phyloP scores from a whole-genome alignment of 805 yeast species.

The Sugiyamaella mastotermitis region DNA sequence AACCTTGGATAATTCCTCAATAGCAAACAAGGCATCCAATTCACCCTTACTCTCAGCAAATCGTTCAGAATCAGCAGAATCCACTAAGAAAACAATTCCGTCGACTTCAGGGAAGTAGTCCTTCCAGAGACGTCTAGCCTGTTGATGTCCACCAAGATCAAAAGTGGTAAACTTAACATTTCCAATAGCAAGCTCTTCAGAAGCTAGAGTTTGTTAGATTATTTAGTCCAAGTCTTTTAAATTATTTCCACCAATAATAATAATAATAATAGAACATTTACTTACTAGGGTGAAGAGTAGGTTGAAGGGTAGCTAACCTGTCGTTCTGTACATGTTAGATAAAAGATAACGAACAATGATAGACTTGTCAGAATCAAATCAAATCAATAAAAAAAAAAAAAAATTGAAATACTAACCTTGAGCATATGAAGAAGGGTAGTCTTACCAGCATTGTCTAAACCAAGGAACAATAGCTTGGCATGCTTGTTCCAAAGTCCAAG shows the following conservation, averaged over 20 bases:
- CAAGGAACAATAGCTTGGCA: constrained; percentile 91
- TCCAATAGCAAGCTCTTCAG: constrained; percentile 96
- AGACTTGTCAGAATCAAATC: background rate
- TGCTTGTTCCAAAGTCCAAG: constrained; percentile 89
- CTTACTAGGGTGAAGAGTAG: constrained; percentile 82
- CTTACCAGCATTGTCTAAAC: constrained; percentile 97
- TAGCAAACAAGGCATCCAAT: constrained; percentile 84
- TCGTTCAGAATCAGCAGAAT: constrained; percentile 95
- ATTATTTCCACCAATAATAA: constrained; percentile 7
- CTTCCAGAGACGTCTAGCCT: constrained; percentile 99
- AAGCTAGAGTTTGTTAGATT: constrained; percentile 53
- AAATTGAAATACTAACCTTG: constrained; percentile 33
- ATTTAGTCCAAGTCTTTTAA: too few species aligned
- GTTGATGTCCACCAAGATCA: constrained; percentile 97
- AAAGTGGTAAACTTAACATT: constrained; percentile 95
- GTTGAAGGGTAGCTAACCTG: constrained; percentile 94
- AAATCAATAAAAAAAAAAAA: background rate
- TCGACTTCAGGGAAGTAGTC: constrained; percentile 99
- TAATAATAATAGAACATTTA: background rate
- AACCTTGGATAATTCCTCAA: constrained; percentile 83
- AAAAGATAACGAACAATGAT: constrained; percentile 1
- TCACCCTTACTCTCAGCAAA: constrained; percentile 93
- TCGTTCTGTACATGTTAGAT: too few species aligned
- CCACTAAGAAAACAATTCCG: constrained; percentile 94
- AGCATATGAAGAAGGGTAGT: constrained; percentile 83